Evolutionary conservation across 2,329 filamentous ascomycete genomes (phyloP).

Genomic region (Alternaria triticina): DNA sequence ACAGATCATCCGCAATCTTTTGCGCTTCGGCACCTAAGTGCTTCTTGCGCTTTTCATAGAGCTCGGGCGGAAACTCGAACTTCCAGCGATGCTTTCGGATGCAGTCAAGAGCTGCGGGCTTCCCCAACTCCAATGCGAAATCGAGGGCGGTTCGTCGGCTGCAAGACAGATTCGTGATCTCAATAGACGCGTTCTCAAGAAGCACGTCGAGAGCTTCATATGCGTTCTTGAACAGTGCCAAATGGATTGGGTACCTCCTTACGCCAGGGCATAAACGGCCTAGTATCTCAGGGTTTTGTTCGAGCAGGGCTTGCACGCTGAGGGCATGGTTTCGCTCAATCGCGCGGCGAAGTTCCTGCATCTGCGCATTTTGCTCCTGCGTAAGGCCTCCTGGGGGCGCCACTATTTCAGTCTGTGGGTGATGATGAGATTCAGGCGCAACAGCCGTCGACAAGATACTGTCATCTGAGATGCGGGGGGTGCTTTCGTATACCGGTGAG

Average conservation of each 20-base stretch:
- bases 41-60: neutral
- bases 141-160: neutral
- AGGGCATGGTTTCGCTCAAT: neutral
- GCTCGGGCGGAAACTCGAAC: neutral
- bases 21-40: too few relatives aligned
- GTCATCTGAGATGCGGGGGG: too few relatives aligned
- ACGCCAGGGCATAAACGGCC: fast-evolving
- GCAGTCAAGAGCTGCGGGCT: neutral
- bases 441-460: too few relatives aligned
- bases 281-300: neutral
- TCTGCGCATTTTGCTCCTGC: too few relatives aligned
- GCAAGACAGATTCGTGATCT: neutral
- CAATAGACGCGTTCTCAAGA: neutral
- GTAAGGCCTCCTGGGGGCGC: too few relatives aligned
- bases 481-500: too few relatives aligned
- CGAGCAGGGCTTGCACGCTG: neutral
- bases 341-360: neutral
- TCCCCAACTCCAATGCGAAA: fast-evolving
- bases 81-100: neutral
- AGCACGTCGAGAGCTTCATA: neutral
- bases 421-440: too few relatives aligned
- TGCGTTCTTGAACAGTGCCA: neutral
- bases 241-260: neutral
- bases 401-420: too few relatives aligned
- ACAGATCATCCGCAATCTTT: neutral